Conservation (phyloP, 352 stramenopile genomes). For the Pythium periplocum region DNA sequence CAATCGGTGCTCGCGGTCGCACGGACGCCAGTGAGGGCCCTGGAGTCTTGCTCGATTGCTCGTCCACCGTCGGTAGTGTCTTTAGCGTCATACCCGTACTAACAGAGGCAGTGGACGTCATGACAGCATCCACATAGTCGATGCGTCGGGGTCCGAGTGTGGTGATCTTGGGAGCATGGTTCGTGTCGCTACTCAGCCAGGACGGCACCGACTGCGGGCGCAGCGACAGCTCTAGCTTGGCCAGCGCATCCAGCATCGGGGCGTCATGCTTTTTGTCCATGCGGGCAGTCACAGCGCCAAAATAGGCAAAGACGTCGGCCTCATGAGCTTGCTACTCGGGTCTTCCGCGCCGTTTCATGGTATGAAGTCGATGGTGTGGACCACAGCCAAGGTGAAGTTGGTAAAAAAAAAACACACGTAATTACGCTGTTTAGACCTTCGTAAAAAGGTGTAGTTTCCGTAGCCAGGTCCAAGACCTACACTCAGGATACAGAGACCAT, state of each 20-base stretch:
- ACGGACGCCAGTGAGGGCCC: slow-evolving; percentile 29
- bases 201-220: slow-evolving; percentile 65
- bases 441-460: no score
- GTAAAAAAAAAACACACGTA: no score
- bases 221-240: slow-evolving; percentile 67
- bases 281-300: background rate
- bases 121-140: no score
- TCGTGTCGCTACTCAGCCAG: slow-evolving; percentile 68
- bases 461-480: no score
- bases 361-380: background rate
- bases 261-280: slow-evolving; percentile 3
- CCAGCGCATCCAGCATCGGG: slow-evolving; percentile 49
- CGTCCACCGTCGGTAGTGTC: background rate
- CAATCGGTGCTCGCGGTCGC: slow-evolving; percentile 51
- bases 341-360: background rate
- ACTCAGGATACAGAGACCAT: no score
- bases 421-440: no score
- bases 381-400: background rate
- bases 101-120: background rate
- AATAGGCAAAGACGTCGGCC: no score
- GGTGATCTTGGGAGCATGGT: slow-evolving; percentile 60
- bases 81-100: no score
- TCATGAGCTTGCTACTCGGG: background rate
- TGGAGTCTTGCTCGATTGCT: background rate
- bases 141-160: slow-evolving; percentile 33